A percentile compares a stretch with the other conserved stretches of the same genome.
Conservation (phyloP, 306 rosid genomes). For the Cicer cuneatum region DNA sequence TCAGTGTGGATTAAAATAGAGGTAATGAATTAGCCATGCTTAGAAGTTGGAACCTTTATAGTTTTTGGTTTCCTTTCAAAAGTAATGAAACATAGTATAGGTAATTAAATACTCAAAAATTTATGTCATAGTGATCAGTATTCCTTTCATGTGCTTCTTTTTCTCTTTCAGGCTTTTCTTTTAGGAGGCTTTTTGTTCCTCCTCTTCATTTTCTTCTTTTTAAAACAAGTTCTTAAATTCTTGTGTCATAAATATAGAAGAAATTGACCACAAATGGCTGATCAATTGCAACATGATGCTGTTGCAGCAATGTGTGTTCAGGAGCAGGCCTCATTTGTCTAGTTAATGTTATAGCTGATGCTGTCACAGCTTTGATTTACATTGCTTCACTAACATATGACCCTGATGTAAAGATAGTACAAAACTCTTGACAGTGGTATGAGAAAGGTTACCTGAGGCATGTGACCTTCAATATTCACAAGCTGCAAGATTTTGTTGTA, state of each 20-base stretch:
- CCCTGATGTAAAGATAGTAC: conserved; percentile 43
- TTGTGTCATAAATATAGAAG: conserved; percentile 64
- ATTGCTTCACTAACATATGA: conserved; percentile 74
- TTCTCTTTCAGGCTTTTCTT: too few species aligned
- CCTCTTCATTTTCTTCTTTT: not conserved
- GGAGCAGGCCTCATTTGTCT: conserved; percentile 60
- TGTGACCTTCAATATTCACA: too few species aligned
- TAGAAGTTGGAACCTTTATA: conserved; percentile 15
- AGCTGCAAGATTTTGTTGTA: too few species aligned
- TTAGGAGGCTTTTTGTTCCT: too few species aligned
- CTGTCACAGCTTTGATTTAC: conserved; percentile 80
- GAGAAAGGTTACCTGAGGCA: too few species aligned
- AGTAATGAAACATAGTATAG: not conserved
- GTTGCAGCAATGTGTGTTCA: conserved; percentile 93
- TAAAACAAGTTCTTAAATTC: too few species aligned
- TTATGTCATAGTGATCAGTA: not conserved
- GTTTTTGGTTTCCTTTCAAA: not conserved
- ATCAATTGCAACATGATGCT: conserved; percentile 81
- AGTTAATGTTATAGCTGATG: conserved; percentile 38
- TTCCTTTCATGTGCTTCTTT: not conserved
- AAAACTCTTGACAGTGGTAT: not conserved
- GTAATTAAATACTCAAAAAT: not conserved
- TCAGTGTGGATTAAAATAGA: not conserved
- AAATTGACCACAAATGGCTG: conserved; percentile 77
- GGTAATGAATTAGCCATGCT: conserved; percentile 21